Percentiles rank a stretch among this genome's conserved stretches.
phyloP scores from a whole-genome alignment of 805 yeast genomes.

The Ogataea degrootiae region DNA sequence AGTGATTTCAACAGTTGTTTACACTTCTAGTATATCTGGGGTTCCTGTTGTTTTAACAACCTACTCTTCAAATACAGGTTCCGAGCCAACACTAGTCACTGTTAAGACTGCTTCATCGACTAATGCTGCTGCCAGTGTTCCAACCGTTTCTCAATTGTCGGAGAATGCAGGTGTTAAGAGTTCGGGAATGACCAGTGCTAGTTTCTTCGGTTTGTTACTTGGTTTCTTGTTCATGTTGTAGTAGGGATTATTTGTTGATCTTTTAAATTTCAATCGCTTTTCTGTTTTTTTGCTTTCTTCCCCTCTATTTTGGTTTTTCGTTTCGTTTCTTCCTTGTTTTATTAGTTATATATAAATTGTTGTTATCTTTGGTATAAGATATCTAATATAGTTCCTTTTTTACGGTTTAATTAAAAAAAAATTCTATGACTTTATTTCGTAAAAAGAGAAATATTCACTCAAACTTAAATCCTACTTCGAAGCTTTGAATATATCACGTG shows the following conservation, averaged over 20 bases:
- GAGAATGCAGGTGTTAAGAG: conserved; percentile 13
- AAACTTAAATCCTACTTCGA: no score
- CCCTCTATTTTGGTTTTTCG: not conserved
- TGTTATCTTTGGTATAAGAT: not conserved
- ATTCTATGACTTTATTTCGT: no score
- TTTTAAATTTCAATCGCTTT: not conserved
- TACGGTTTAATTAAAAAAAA: no score
- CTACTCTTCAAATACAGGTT: conserved; percentile 9
- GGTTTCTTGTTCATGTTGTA: conserved; percentile 9
- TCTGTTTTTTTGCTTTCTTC: not conserved
- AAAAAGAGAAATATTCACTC: no score
- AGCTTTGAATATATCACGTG: no score
- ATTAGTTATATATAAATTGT: not conserved
- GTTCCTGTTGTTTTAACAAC: conserved; percentile 25
- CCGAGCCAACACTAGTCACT: conserved; percentile 1
- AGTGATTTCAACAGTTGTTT: conserved; percentile 13
- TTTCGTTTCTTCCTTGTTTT: not conserved
- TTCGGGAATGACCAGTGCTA: conserved; percentile 2
- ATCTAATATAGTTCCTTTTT: not conserved
- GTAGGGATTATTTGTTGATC: not conserved
- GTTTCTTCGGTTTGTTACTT: conserved; percentile 9
- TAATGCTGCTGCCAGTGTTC: conserved; percentile 5
- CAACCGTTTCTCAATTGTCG: conserved; percentile 9
- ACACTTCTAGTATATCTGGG: conserved; percentile 24
- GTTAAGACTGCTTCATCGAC: conserved; percentile 2